phyloP scores from a whole-genome alignment of 2,329 filamentous ascomycete species.

The Chlorencoelia australis region DNA sequence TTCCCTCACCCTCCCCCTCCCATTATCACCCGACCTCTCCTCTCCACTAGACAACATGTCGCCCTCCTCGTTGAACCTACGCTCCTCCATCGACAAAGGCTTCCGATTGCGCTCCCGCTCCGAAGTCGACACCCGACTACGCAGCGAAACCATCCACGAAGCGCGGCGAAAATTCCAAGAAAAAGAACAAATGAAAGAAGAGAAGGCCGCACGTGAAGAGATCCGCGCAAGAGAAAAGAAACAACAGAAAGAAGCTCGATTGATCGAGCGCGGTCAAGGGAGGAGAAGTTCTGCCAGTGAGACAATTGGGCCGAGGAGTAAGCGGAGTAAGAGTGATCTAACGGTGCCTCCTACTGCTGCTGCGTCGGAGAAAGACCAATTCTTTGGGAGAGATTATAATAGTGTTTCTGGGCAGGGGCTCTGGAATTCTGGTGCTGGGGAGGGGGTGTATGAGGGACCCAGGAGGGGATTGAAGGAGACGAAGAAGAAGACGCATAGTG shows the following conservation, averaged over 20 bases:
- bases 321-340: conserved; percentile 29
- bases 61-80: conserved; percentile 40
- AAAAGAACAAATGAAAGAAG: conserved; percentile 50
- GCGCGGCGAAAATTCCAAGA: conserved; percentile 54
- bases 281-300: conserved; percentile 26
- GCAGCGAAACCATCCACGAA: conserved; percentile 47
- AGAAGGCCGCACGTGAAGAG: conserved; percentile 51
- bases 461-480: conserved; percentile 9
- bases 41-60: conserved; percentile 16
- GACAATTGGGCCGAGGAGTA: conserved; percentile 30
- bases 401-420: conserved; percentile 3
- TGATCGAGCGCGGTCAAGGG: conserved; percentile 34
- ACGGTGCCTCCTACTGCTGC: conserved; percentile 20
- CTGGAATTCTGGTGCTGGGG: conserved; percentile 1
- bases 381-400: conserved; percentile 16
- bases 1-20: conserved; percentile 18
- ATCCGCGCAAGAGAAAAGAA: conserved; percentile 47
- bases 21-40: conserved; percentile 12
- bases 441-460: conserved; percentile 1
- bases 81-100: conserved; percentile 46
- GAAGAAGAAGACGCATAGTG: conserved; percentile 50
- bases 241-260: conserved; percentile 45
- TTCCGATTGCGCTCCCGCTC: conserved; percentile 52
- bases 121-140: conserved; percentile 45
- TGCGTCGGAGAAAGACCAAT: conserved; percentile 10